A percentile compares a stretch with the other conserved stretches of the same genome.
Evolutionary conservation across 257 asterid genomes (phyloP).

Genomic region (Handroanthus guayacan): DNA sequence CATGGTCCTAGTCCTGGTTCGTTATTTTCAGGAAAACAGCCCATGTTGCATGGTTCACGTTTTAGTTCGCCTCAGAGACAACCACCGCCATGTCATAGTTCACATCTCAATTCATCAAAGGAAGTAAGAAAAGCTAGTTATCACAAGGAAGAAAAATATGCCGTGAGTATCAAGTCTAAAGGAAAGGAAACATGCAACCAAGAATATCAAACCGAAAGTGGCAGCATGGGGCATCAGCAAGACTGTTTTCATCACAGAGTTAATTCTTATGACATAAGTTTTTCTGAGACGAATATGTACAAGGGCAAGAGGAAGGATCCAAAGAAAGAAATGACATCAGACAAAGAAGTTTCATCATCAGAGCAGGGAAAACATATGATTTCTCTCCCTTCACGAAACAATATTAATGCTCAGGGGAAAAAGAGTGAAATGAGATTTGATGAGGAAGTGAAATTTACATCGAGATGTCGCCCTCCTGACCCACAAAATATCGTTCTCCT

Average conservation of each 20-base stretch:
- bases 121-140: slow-evolving; percentile 37
- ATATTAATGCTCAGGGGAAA: slow-evolving; percentile 37
- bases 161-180: slow-evolving; percentile 38
- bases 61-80: slow-evolving; percentile 46
- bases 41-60: slow-evolving; percentile 38
- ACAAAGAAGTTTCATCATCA: slow-evolving; percentile 42
- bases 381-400: slow-evolving; percentile 39
- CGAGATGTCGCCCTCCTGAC: slow-evolving; percentile 44
- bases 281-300: slow-evolving; percentile 40
- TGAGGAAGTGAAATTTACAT: slow-evolving; percentile 35
- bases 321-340: slow-evolving; percentile 40
- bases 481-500: slow-evolving; percentile 50
- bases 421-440: slow-evolving; percentile 39
- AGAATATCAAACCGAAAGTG: slow-evolving; percentile 43
- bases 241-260: slow-evolving; percentile 41
- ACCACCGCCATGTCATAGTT: slow-evolving; percentile 36
- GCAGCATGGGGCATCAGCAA: slow-evolving; percentile 48
- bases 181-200: slow-evolving; percentile 50
- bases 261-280: slow-evolving; percentile 38
- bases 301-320: slow-evolving; percentile 48
- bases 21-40: slow-evolving; percentile 39
- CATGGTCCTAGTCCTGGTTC: slow-evolving; percentile 40
- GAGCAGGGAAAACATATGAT: slow-evolving; percentile 39
- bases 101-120: slow-evolving; percentile 37
- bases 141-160: slow-evolving; percentile 41